These are phyloP conservation scores for Rosa multiflora DNA, from an alignment of 306 rosid species.

Conservation along the genomic window DNA sequence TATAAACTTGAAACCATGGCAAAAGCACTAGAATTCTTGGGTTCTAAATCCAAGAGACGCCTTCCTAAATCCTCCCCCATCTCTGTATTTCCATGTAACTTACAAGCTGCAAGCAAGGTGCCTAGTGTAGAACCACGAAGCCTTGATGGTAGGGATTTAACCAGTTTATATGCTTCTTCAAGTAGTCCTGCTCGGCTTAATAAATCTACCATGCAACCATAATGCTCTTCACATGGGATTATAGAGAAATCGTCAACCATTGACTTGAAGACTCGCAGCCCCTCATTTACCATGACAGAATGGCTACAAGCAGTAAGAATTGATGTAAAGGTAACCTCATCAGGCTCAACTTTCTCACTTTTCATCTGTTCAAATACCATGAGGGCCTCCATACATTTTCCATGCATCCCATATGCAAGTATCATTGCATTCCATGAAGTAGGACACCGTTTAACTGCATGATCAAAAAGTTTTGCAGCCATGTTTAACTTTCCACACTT, in stretches of 20 bases:
- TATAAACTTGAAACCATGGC: conserved; percentile 36
- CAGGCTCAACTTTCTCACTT: conserved; percentile 30
- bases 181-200: conserved; percentile 52
- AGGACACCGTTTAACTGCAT: conserved; percentile 34
- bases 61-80: conserved; percentile 36
- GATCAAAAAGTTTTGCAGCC: conserved; percentile 43
- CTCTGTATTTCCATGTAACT: conserved; percentile 41
- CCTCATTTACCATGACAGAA: conserved; percentile 47
- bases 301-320: conserved; percentile 60
- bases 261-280: conserved; percentile 34
- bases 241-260: conserved; percentile 39
- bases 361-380: conserved; percentile 46
- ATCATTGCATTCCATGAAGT: conserved; percentile 61
- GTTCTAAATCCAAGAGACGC: conserved; percentile 35
- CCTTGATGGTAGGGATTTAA: conserved; percentile 34
- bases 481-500: conserved; percentile 41
- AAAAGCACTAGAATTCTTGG: conserved; percentile 31
- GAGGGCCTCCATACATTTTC: conserved; percentile 36
- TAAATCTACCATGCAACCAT: conserved; percentile 49
- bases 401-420: conserved; percentile 53
- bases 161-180: conserved; percentile 46
- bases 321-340: conserved; percentile 49
- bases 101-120: conserved; percentile 55
- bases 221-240: conserved; percentile 49
- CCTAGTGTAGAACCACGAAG: conserved; percentile 35